A percentile compares a stretch with the other conserved stretches of the same genome.
Evolutionary conservation across 352 stramenopile species (phyloP).

Genomic region (Aphanomyces astaci): DNA sequence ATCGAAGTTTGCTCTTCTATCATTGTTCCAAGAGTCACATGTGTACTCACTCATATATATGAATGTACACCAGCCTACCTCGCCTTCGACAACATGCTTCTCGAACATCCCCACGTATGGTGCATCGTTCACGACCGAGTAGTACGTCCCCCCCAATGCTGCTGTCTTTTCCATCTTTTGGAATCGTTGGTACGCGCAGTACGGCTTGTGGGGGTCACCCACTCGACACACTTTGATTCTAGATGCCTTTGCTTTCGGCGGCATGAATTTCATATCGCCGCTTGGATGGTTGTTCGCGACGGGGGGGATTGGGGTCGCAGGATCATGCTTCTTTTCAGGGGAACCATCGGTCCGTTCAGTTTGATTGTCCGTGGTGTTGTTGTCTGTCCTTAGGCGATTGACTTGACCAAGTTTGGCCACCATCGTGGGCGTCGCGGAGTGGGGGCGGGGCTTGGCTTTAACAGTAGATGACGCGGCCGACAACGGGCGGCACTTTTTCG

Average conservation of each 20-base stretch:
- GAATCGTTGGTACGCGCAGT: constrained; percentile 58
- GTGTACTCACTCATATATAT: neutral
- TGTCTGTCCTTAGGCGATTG: neutral
- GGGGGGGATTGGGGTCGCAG: no score
- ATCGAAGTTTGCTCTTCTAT: constrained; percentile 56
- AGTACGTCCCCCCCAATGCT: constrained; percentile 34
- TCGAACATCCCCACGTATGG: constrained; percentile 51
- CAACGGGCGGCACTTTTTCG: neutral
- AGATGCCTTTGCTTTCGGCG: constrained; percentile 10
- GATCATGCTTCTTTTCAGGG: no score
- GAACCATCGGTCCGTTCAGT: no score
- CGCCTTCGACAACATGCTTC: constrained; percentile 40
- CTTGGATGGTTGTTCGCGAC: neutral
- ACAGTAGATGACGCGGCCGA: neutral
- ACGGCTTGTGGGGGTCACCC: constrained; percentile 43
- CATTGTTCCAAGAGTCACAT: neutral
- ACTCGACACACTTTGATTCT: constrained; percentile 22
- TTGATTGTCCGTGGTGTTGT: neutral
- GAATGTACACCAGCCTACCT: constrained; percentile 36
- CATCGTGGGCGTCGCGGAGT: constrained; percentile 5
- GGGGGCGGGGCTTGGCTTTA: neutral
- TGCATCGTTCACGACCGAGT: constrained; percentile 74
- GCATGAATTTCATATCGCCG: neutral
- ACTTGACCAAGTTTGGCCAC: neutral
- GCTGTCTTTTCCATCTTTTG: constrained; percentile 32